phyloP scores from a whole-genome alignment of 2,329 filamentous ascomycete genomes.

The Fusarium subglutinans region DNA sequence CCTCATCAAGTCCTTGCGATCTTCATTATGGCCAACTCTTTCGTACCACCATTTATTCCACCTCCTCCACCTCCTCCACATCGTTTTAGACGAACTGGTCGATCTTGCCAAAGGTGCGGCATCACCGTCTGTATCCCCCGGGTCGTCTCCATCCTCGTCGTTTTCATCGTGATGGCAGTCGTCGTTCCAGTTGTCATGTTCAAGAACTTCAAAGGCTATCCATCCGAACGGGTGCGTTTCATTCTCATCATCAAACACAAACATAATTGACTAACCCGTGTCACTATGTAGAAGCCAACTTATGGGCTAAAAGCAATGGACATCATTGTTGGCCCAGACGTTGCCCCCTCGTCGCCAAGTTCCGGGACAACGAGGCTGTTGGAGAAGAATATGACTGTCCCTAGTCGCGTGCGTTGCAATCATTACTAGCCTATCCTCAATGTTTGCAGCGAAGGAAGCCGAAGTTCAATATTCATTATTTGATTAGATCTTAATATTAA shows the following conservation, averaged over 20 bases:
- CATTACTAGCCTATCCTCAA: background rate
- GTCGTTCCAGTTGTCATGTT: background rate
- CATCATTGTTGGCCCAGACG: background rate
- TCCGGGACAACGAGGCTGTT: background rate
- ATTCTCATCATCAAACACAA: background rate
- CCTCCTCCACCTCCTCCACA: too few relatives aligned
- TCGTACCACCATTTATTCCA: too few relatives aligned
- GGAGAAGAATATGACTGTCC: background rate
- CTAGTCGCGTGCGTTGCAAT: background rate
- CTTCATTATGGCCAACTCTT: slow-evolving; percentile 36
- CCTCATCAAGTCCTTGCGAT: background rate
- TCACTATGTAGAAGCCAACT: background rate
- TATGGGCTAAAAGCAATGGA: background rate
- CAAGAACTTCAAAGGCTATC: fast-evolving
- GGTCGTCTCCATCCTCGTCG: fast-evolving
- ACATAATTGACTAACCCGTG: background rate
- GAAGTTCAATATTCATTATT: background rate
- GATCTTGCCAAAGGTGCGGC: fast-evolving
- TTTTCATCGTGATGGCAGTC: background rate
- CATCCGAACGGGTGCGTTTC: background rate
- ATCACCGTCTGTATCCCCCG: fast-evolving
- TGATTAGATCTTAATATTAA: background rate
- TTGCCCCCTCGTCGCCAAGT: background rate
- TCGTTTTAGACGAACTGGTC: too few relatives aligned
- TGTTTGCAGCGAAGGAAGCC: background rate